Base-by-base conservation (phyloP, 768 basidiomycete species). In the Strobilomyces dryophilus region DNA sequence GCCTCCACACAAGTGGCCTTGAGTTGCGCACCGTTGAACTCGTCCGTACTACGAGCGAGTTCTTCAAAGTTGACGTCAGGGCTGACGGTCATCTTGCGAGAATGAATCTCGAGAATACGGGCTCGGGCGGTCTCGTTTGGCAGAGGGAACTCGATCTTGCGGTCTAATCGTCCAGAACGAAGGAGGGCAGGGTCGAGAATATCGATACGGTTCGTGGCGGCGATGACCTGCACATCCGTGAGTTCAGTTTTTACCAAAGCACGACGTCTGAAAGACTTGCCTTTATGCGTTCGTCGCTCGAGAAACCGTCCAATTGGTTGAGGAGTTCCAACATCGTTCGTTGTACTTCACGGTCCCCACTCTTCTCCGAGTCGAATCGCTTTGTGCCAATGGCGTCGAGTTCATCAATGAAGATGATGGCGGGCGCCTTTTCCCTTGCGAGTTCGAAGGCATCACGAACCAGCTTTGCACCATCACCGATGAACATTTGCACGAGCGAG, bases 331-430 rank as follows among this genome's bases (percentile, higher is more conserved):
- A 77, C 97, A 99, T 99, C n/a, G 97, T 99, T 56, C 97, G 77
- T 71, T 99, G 97, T n/a, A 99, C 97, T 69, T 99, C 97, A 67
- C 97, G 83, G 71, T 99, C 97, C 56, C 97, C 97, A 64, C 92
- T 92, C 80, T 98, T 99, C 72, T 98, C 95, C 17, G 91, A 94
- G 66, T 99, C 97, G 66, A 98, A 98, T 8, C 97, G 89, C 70
- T 98, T 98, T 11, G 95, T 98, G 39, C 95, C 95, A 61, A 98
- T 95, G n/a, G 95, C 95, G 69, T 98, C 95, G 66, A 98, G 71
- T 66, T 98, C 95, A 64, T 98, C 95, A 59, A 98, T 98, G 74
- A 98, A 98, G 70, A 98, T 98, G 70, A 98, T 98, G n/a, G 94
- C 89, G 7, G 95, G 95, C 2, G 94, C 91, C 65, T 98, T 98